Evolutionary conservation across 1,284 basidiomycete species (phyloP).

Genomic region (Flammula alnicola): DNA sequence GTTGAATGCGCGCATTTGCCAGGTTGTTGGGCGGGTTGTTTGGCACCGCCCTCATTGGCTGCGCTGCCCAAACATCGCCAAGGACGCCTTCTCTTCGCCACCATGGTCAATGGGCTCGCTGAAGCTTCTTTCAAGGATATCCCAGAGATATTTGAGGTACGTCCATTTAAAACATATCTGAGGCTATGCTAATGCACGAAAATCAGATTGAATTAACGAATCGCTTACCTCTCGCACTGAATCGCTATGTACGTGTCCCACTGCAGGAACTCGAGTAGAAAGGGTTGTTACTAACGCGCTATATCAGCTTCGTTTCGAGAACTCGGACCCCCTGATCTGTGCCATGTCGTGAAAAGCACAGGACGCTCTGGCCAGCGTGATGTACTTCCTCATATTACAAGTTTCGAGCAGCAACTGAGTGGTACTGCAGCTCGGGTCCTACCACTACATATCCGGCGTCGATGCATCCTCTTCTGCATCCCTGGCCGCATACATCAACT

Average conservation of each 20-base stretch:
- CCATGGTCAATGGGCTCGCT: slow-evolving; percentile 30
- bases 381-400: slow-evolving; percentile 50
- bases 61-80: slow-evolving; percentile 26
- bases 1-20: too few relatives aligned
- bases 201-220: slow-evolving; percentile 90
- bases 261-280: slow-evolving; percentile 2
- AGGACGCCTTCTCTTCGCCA: slow-evolving; percentile 22
- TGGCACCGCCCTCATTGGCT: slow-evolving; percentile 12
- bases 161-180: not conserved
- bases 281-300: slow-evolving; percentile 25
- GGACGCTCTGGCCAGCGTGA: slow-evolving; percentile 86
- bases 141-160: slow-evolving; percentile 62
- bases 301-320: slow-evolving; percentile 88
- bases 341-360: slow-evolving; percentile 93
- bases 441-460: slow-evolving; percentile 95
- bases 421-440: slow-evolving; percentile 77
- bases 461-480: slow-evolving; percentile 98
- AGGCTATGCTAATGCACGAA: not conserved
- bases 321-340: slow-evolving; percentile 95
- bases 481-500: slow-evolving; percentile 97
- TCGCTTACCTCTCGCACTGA: slow-evolving; percentile 90
- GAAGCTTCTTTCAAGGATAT: slow-evolving; percentile 69
- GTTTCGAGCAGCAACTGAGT: slow-evolving; percentile 13
- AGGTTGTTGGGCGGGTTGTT: slow-evolving; percentile 12
- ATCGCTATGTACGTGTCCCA: slow-evolving; percentile 73